A percentile compares a stretch with the other conserved stretches of the same genome.
Evolutionary conservation across 2,329 filamentous ascomycete genomes (phyloP).

Genomic region (Cladosporium cucumerinum): DNA sequence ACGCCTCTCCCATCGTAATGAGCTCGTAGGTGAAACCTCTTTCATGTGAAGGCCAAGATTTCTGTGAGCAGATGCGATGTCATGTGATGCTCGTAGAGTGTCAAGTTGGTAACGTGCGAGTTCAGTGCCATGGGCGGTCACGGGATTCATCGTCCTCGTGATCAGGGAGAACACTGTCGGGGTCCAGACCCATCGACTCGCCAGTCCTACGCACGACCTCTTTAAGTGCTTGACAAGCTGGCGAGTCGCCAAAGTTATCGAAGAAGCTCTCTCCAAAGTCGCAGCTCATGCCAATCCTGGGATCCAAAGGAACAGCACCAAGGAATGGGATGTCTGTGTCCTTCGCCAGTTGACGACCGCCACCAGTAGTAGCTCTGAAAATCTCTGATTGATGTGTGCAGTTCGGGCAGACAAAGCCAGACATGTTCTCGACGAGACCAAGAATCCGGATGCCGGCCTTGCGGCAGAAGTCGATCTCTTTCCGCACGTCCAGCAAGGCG

Average conservation of each 20-base stretch:
- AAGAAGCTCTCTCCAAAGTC: conserved; percentile 98
- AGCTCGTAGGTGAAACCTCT: not conserved
- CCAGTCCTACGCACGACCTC: conserved; percentile 70
- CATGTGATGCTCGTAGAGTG: not conserved
- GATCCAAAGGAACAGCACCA: conserved; percentile 85
- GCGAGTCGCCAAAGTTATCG: conserved; percentile 88
- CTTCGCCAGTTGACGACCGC: conserved; percentile 72
- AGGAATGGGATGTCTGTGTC: conserved; percentile 88
- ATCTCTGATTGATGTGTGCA: conserved; percentile 80
- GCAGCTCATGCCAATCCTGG: conserved; percentile 90
- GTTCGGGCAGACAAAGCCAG: conserved; percentile 90
- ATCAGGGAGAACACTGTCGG: conserved; percentile 28
- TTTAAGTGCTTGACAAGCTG: conserved; percentile 78
- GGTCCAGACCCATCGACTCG: conserved; percentile 32
- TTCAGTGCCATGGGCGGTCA: conserved; percentile 15
- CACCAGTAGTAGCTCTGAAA: conserved; percentile 87
- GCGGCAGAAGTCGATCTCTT: conserved; percentile 95
- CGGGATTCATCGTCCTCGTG: conserved; percentile 9
- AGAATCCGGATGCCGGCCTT: conserved; percentile 89
- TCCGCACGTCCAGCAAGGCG: conserved; percentile 83
- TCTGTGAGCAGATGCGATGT: not conserved
- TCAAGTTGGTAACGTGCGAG: not conserved
- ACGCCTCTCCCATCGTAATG: not conserved
- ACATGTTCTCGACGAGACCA: conserved; percentile 97
- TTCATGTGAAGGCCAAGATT: not conserved